Conservation (phyloP, 768 basidiomycete genomes). For the Mycena venus region DNA sequence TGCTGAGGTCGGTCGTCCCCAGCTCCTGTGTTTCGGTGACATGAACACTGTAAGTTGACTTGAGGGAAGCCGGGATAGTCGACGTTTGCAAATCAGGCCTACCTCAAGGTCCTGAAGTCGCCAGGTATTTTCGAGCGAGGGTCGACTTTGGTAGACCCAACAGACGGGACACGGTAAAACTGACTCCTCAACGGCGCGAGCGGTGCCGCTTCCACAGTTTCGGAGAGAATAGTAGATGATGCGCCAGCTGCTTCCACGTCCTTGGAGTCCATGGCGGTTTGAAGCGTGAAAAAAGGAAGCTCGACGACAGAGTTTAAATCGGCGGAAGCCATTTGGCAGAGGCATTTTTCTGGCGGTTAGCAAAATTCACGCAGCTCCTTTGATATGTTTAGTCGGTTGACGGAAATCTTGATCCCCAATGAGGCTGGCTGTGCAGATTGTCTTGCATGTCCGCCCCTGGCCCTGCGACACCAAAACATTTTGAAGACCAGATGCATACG, state of each 20-base stretch:
- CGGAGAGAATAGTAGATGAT: neutral
- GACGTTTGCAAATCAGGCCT: neutral
- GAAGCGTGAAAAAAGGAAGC: neutral
- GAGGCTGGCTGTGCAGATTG: too few relatives aligned
- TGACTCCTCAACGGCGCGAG: neutral
- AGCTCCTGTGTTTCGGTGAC: conserved; percentile 42
- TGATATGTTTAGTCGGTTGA: too few relatives aligned
- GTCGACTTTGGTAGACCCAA: conserved; percentile 17
- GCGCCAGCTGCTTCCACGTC: neutral
- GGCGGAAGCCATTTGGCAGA: neutral
- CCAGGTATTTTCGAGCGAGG: conserved; percentile 37
- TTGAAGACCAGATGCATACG: too few relatives aligned
- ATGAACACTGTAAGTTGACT: conserved; percentile 37
- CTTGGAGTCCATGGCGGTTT: neutral
- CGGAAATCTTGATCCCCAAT: too few relatives aligned
- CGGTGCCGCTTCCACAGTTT: neutral
- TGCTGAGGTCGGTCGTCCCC: conserved; percentile 16
- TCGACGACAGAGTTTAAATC: neutral
- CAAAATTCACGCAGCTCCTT: neutral
- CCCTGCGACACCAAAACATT: too few relatives aligned
- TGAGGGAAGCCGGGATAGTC: neutral
- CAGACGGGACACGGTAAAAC: conserved; percentile 1
- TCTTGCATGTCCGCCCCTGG: too few relatives aligned
- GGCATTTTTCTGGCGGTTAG: neutral
- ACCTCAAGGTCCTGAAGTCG: conserved; percentile 43